Conservation (phyloP, 2,329 filamentous ascomycete species). For the Fonsecaea pedrosoi region DNA sequence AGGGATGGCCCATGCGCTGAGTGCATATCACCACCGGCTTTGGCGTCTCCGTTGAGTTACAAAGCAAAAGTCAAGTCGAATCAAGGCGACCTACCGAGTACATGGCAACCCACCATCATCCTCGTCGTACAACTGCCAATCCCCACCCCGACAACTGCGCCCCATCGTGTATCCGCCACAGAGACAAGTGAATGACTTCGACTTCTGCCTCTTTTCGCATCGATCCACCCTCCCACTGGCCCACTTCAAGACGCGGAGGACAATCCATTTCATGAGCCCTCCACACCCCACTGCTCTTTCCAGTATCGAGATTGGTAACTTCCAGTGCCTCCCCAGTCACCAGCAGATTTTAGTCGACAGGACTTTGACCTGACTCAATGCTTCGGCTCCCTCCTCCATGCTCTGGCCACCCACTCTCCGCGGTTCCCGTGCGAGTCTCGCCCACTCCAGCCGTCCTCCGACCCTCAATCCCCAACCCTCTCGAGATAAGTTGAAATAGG, state of each 20-base stretch:
- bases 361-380: not conserved
- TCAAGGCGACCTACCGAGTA: not conserved
- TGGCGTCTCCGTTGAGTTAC: not conserved
- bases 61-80: not conserved
- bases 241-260: not conserved
- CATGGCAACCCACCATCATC: not conserved
- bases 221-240: conserved; percentile 1
- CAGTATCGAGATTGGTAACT: conserved; percentile 4
- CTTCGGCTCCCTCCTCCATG: not conserved
- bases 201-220: not conserved
- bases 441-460: not conserved
- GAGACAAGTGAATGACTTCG: not conserved
- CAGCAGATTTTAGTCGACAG: not conserved
- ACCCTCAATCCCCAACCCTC: not conserved
- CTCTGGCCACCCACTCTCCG: conserved; percentile 2
- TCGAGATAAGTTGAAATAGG: conserved; percentile 4
- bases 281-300: not conserved
- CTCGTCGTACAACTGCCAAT: not conserved
- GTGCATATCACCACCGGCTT: not conserved
- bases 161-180: not conserved
- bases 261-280: not conserved
- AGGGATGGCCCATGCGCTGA: not conserved
- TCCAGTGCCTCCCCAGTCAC: not conserved
- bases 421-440: not conserved
- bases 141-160: not conserved